Percentiles rank a stretch among this genome's conserved stretches.
phyloP scores from a whole-genome alignment of 805 yeast genomes.

The Suhomyces emberorum region DNA sequence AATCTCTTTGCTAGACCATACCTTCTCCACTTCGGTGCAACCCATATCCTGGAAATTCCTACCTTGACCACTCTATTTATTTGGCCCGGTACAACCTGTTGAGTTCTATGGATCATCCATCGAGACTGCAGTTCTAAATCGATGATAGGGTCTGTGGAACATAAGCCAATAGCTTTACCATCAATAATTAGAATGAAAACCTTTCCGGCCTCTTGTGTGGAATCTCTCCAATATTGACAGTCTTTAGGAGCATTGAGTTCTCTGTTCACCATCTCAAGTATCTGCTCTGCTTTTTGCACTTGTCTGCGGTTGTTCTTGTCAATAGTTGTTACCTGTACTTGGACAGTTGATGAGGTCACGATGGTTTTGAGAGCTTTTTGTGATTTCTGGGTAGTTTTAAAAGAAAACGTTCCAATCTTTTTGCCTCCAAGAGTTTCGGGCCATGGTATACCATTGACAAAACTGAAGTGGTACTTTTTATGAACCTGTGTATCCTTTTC shows the following conservation, averaged over 20 bases:
- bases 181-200: slow-evolving; percentile 49
- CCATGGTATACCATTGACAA: slow-evolving; percentile 52
- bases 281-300: slow-evolving; percentile 21
- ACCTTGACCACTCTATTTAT: slow-evolving; percentile 30
- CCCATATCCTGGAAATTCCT: slow-evolving; percentile 44
- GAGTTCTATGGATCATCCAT: slow-evolving; percentile 60
- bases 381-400: background rate
- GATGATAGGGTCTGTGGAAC: slow-evolving; percentile 47
- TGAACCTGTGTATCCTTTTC: slow-evolving; percentile 47
- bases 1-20: slow-evolving; percentile 48
- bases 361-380: background rate
- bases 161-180: slow-evolving; percentile 51
- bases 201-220: slow-evolving; percentile 15
- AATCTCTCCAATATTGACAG: slow-evolving; percentile 28
- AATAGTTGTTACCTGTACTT: slow-evolving; percentile 14
- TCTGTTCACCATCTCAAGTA: slow-evolving; percentile 53
- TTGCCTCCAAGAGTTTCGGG: slow-evolving; percentile 11
- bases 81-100: slow-evolving; percentile 47
- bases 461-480: slow-evolving; percentile 47
- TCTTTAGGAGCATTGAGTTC: slow-evolving; percentile 56
- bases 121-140: slow-evolving; percentile 33
- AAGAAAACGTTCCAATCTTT: slow-evolving; percentile 1
- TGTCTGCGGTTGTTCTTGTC: slow-evolving; percentile 6
- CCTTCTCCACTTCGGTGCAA: slow-evolving; percentile 45
- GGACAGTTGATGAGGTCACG: background rate